phyloP scores from a whole-genome alignment of 2,329 filamentous ascomycete species.

The Coniella vitis region DNA sequence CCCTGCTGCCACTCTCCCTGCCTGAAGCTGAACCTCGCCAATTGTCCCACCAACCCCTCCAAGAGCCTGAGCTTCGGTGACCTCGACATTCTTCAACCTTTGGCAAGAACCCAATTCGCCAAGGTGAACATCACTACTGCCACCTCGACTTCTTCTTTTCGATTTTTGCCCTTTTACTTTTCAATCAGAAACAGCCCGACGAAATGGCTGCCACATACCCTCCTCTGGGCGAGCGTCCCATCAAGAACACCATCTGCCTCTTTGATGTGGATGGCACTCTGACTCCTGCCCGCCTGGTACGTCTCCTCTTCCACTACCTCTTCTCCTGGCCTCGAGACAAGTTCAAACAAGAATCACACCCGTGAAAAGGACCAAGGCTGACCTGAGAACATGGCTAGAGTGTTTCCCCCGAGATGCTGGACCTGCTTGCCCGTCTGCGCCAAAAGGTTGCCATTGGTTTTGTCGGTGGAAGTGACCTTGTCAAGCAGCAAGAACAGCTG shows the following conservation, averaged over 20 bases:
- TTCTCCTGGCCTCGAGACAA: background rate
- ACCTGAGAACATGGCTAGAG: conserved; percentile 33
- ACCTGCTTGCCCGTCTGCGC: conserved; percentile 70
- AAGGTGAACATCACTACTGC: too few relatives aligned
- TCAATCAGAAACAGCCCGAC: background rate
- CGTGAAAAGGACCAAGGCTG: background rate
- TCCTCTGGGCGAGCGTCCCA: conserved; percentile 71
- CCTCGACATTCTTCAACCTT: background rate
- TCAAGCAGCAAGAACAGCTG: conserved; percentile 94
- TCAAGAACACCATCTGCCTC: conserved; percentile 89
- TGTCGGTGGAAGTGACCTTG: conserved; percentile 86
- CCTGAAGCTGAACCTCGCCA: background rate
- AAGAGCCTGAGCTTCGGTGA: background rate
- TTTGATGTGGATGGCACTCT: conserved; percentile 97
- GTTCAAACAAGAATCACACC: background rate
- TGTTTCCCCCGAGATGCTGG: conserved; percentile 75
- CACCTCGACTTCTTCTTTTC: conserved; percentile 15
- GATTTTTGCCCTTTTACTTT: background rate
- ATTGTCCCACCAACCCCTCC: too few relatives aligned
- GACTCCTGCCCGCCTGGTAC: conserved; percentile 71
- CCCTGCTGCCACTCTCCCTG: background rate
- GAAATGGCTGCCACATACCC: conserved; percentile 52
- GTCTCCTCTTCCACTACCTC: background rate
- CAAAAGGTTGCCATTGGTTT: conserved; percentile 85
- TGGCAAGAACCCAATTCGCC: background rate